A percentile compares a stretch with the other conserved stretches of the same genome.
These are phyloP conservation scores for Rubia yunnanensis DNA, from an alignment of 257 asterid genomes.

Conservation along the genomic window DNA sequence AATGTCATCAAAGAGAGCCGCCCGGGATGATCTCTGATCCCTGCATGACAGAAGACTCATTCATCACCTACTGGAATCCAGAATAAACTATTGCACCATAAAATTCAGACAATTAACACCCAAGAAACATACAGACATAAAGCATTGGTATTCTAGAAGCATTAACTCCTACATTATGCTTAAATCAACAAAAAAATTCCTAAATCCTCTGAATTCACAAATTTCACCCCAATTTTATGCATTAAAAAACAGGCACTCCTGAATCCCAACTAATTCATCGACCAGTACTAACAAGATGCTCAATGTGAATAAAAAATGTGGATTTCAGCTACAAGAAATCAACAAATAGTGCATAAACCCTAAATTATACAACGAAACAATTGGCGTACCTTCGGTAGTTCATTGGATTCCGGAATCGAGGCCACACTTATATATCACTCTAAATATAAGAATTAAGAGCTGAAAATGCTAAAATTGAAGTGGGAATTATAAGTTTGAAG, in stretches of 20 bases:
- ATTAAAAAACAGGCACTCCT: background rate
- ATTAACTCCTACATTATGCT: background rate
- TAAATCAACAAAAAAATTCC: background rate
- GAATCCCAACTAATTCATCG: background rate
- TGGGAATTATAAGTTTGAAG: background rate
- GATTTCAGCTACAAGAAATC: background rate
- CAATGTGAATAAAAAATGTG: background rate
- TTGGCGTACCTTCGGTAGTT: conserved; percentile 44
- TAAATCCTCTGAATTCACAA: background rate
- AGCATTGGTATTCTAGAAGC: background rate
- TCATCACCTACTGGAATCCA: conserved; percentile 4
- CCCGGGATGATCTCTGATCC: conserved; percentile 66
- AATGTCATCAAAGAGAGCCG: conserved; percentile 70
- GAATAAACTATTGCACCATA: background rate
- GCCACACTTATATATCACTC: background rate
- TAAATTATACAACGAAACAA: background rate
- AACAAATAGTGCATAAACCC: conserved; percentile 3
- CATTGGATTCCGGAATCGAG: conserved; percentile 20
- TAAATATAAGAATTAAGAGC: background rate
- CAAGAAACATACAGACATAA: background rate
- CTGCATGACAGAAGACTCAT: conserved; percentile 28
- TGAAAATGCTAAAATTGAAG: background rate
- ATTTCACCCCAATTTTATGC: background rate
- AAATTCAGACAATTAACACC: background rate
- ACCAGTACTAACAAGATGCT: background rate